Conservation (phyloP, 495 filamentous ascomycete species). For the Xylaria flabelliformis region DNA sequence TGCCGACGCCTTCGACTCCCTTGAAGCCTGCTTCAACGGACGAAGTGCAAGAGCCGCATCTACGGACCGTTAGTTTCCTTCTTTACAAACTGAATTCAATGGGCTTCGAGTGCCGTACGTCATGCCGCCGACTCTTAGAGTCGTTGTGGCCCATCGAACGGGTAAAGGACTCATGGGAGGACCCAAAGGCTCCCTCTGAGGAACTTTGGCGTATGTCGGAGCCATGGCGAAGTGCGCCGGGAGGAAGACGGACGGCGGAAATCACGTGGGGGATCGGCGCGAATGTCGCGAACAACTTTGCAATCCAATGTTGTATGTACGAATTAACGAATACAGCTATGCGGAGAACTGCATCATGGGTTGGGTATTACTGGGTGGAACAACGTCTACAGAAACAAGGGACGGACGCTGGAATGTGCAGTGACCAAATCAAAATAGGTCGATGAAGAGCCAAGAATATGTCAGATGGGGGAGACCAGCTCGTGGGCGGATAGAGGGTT, state of each 20-base stretch:
- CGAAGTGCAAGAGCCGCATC: slow-evolving; percentile 86
- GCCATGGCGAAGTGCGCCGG: slow-evolving; percentile 50
- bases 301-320: not conserved
- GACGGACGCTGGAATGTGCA: slow-evolving; percentile 2
- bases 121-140: slow-evolving; percentile 88
- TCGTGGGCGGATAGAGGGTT: not conserved
- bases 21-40: slow-evolving; percentile 86
- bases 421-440: not conserved
- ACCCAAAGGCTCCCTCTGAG: slow-evolving; percentile 41
- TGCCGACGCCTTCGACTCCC: slow-evolving; percentile 75
- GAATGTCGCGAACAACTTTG: not conserved
- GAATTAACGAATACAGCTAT: not conserved
- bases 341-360: slow-evolving; percentile 11
- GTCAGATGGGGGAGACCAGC: slow-evolving; percentile 36
- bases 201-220: slow-evolving; percentile 52
- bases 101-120: slow-evolving; percentile 55
- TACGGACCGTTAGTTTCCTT: slow-evolving; percentile 33
- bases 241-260: slow-evolving; percentile 24
- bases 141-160: slow-evolving; percentile 85
- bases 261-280: not conserved
- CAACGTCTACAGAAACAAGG: slow-evolving; percentile 1
- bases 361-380: not conserved
- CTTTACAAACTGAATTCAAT: not conserved
- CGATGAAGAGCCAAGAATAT: not conserved
- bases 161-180: slow-evolving; percentile 43